Evolutionary conservation across 192 early-diverging fungal species (phyloP).

Genomic region (Coemansia sp.): DNA sequence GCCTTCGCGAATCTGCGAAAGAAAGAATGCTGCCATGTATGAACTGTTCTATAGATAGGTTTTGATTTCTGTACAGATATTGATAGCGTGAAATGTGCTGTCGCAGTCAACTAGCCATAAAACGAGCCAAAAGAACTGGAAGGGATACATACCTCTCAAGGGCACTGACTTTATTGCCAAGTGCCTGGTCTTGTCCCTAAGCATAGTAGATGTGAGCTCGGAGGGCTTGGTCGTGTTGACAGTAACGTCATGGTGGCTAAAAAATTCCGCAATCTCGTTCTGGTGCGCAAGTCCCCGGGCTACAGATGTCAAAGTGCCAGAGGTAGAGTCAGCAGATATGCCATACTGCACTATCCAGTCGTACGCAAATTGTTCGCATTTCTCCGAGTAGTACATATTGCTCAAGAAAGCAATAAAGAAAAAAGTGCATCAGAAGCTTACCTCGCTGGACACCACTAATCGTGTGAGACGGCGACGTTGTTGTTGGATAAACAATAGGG

Average conservation of each 20-base stretch:
- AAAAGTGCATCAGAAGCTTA: constrained; percentile 8
- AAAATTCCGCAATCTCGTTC: constrained; percentile 37
- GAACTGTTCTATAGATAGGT: too few species aligned
- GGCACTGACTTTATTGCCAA: constrained; percentile 40
- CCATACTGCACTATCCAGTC: constrained; percentile 6
- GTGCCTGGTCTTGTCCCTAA: constrained; percentile 45
- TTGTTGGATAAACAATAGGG: neutral
- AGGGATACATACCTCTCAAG: constrained; percentile 30
- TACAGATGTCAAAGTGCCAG: constrained; percentile 11
- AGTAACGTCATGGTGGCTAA: constrained; percentile 45
- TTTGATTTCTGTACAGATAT: too few species aligned
- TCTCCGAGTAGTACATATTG: neutral
- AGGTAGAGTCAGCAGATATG: neutral
- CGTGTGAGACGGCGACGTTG: neutral
- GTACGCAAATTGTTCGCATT: neutral
- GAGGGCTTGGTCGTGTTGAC: constrained; percentile 49
- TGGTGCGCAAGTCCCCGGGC: constrained; percentile 51
- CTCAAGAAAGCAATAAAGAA: neutral
- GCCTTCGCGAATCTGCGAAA: too few species aligned
- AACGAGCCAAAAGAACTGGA: neutral
- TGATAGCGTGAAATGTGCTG: too few species aligned
- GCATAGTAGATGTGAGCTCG: constrained; percentile 42
- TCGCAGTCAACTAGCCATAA: too few species aligned
- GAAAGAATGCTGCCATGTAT: too few species aligned
- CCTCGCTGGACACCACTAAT: constrained; percentile 39